phyloP scores from a whole-genome alignment of 208 protist species.

The Wallacemonas sp. region DNA sequence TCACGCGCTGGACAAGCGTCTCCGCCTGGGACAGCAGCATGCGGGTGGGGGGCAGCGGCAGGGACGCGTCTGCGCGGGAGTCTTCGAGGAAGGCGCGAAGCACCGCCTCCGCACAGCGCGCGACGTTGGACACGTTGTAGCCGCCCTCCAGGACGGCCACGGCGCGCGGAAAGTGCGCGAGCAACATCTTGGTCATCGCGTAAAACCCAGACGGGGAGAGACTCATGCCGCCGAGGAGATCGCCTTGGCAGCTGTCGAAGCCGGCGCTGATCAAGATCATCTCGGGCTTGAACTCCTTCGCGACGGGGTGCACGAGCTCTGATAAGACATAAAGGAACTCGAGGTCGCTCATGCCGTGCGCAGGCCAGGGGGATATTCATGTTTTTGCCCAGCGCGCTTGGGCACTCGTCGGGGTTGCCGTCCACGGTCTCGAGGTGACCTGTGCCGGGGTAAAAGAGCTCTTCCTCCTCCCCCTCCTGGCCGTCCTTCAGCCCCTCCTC shows the following conservation, averaged over 20 bases:
- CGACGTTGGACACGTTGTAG: slow-evolving; percentile 86
- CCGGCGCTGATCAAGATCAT: slow-evolving; percentile 94
- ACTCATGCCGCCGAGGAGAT: slow-evolving; percentile 92
- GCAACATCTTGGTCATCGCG: slow-evolving; percentile 70
- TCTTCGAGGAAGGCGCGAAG: slow-evolving; percentile 72
- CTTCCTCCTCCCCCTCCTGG: slow-evolving; percentile 14
- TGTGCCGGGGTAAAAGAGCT: slow-evolving; percentile 93
- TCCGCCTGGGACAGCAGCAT: slow-evolving; percentile 68
- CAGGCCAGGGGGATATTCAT: slow-evolving; percentile 95
- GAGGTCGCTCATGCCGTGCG: slow-evolving; percentile 86
- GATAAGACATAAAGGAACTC: slow-evolving; percentile 94
- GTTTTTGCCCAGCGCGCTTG: slow-evolving; percentile 80
- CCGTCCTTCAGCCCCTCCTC: neutral
- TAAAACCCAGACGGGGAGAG: slow-evolving; percentile 80
- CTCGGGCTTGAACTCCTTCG: slow-evolving; percentile 88
- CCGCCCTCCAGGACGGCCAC: slow-evolving; percentile 92
- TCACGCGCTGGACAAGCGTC: slow-evolving; percentile 38
- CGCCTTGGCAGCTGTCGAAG: slow-evolving; percentile 95
- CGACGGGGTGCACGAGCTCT: slow-evolving; percentile 93
- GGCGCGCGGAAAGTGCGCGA: slow-evolving; percentile 41
- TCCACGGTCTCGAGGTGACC: slow-evolving; percentile 72
- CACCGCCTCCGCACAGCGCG: slow-evolving; percentile 79
- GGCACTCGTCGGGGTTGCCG: slow-evolving; percentile 35
- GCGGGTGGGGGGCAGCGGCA: slow-evolving; percentile 36
- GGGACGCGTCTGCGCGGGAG: neutral